These are phyloP conservation scores for Lepidium didymum DNA, from an alignment of 345 rosid species.

Conservation along the genomic window DNA sequence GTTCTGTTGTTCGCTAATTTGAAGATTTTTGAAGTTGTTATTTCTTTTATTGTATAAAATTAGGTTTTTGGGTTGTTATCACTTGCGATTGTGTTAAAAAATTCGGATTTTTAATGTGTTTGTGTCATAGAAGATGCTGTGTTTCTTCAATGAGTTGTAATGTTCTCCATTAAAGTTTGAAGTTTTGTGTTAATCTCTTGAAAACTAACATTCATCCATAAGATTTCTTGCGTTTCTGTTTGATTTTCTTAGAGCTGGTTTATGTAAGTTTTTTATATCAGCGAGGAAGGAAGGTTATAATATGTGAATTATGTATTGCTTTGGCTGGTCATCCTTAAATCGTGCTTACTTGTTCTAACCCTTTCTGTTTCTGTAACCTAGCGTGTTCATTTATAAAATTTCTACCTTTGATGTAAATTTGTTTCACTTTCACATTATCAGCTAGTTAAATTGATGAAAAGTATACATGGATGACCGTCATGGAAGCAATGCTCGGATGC, in stretches of 20 bases:
- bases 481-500: constrained; percentile 36
- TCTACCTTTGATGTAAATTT: neutral
- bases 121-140: neutral
- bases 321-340: neutral
- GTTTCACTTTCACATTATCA: neutral
- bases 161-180: neutral
- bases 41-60: neutral
- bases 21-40: neutral
- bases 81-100: neutral
- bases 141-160: neutral
- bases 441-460: constrained; percentile 6
- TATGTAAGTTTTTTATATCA: neutral
- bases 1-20: neutral
- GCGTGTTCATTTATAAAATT: neutral
- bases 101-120: too few relatives aligned
- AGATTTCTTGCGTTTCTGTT: neutral
- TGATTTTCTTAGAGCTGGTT: neutral
- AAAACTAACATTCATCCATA: neutral
- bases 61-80: neutral
- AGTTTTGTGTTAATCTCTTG: neutral
- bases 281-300: neutral
- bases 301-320: neutral
- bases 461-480: constrained; percentile 39
- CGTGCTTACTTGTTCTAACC: neutral
- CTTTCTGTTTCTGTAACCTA: neutral